phyloP scores from a whole-genome alignment of 2,329 filamentous ascomycete species.

The Rhinocladiella mackenziei region DNA sequence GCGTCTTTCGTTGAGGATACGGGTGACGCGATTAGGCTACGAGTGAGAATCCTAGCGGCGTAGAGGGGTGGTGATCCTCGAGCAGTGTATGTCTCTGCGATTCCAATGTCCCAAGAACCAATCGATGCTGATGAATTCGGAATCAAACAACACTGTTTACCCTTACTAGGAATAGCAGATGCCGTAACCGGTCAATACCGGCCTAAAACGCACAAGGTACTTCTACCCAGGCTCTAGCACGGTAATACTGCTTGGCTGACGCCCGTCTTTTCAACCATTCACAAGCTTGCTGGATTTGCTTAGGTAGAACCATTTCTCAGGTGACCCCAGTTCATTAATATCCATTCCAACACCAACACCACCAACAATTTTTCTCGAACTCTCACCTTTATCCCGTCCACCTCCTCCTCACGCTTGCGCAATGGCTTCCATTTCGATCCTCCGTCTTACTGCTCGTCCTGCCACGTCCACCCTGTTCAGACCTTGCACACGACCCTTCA shows the following conservation, averaged over 20 bases:
- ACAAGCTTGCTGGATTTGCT: slow-evolving; percentile 2
- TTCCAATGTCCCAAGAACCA: too few relatives aligned
- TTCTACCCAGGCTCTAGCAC: too few relatives aligned
- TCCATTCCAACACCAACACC: slow-evolving; percentile 11
- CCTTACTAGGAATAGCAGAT: too few relatives aligned
- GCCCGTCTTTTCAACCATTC: slow-evolving; percentile 18
- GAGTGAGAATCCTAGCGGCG: neutral
- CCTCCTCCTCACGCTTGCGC: slow-evolving; percentile 31
- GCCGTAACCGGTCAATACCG: too few relatives aligned
- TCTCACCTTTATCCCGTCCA: slow-evolving; percentile 12
- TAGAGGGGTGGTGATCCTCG: neutral
- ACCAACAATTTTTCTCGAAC: slow-evolving; percentile 6
- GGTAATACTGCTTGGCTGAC: slow-evolving; percentile 8
- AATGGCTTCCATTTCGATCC: slow-evolving; percentile 65
- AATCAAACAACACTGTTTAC: too few relatives aligned
- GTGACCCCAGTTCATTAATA: slow-evolving; percentile 15
- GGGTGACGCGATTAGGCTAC: slow-evolving; percentile 15
- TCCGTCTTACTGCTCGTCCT: slow-evolving; percentile 68
- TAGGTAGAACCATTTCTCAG: slow-evolving; percentile 14
- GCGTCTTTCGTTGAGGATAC: slow-evolving; percentile 24
- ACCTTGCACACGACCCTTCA: slow-evolving; percentile 24
- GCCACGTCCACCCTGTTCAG: slow-evolving; percentile 35
- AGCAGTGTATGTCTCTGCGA: neutral
- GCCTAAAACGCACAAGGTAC: too few relatives aligned
- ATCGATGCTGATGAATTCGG: too few relatives aligned